Evolutionary conservation across 2,329 filamentous ascomycete species (phyloP).

Genomic region (Diaporthe batatas): DNA sequence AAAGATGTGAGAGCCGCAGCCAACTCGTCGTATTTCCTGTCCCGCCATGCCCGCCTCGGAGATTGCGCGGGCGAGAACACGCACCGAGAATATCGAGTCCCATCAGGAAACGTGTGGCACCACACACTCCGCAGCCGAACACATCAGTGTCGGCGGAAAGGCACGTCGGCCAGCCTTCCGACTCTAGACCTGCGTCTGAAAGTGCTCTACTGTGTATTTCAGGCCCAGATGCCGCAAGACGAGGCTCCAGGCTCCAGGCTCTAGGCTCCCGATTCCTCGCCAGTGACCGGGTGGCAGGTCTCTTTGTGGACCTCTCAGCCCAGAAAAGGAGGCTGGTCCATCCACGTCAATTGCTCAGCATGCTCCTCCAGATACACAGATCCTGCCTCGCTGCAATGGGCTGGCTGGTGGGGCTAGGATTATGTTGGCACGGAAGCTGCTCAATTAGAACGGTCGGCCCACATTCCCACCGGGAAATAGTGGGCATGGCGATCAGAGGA

Average conservation of each 20-base stretch:
- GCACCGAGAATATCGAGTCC: constrained; percentile 19
- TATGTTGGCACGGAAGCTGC: background rate
- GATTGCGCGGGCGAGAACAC: constrained; percentile 1
- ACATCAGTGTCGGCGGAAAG: background rate
- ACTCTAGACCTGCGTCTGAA: background rate
- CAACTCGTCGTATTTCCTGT: constrained; percentile 15
- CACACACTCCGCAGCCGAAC: background rate
- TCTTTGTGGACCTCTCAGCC: background rate
- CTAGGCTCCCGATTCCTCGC: background rate
- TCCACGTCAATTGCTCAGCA: background rate
- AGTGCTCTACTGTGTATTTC: too few species aligned
- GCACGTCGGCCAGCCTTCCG: background rate
- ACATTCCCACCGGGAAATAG: background rate
- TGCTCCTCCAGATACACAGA: background rate
- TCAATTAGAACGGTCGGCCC: background rate
- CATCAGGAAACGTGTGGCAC: constrained; percentile 11
- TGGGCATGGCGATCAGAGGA: constrained; percentile 15
- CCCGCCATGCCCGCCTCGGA: background rate
- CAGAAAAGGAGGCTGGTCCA: background rate
- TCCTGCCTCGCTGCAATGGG: background rate
- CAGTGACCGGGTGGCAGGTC: too few species aligned
- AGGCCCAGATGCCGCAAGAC: background rate
- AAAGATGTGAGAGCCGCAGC: background rate
- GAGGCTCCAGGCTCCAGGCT: too few species aligned
- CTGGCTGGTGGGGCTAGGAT: background rate